phyloP scores from a whole-genome alignment of 352 stramenopile genomes.

The Globisporangium irregulare region DNA sequence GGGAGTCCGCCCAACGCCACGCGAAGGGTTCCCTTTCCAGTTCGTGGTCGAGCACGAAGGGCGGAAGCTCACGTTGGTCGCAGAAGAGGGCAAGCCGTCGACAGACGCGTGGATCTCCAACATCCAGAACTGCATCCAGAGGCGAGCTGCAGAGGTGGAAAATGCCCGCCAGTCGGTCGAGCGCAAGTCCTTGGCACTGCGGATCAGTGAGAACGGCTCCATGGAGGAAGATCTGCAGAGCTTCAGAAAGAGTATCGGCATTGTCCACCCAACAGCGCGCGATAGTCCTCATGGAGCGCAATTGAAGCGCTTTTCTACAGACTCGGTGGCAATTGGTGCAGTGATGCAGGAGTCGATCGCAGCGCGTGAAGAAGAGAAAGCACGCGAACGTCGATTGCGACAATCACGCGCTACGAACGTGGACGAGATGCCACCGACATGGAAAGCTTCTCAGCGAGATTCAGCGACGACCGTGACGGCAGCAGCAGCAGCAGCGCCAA shows the following conservation, averaged over 20 bases:
- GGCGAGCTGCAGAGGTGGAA: constrained; percentile 25
- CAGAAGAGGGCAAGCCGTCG: constrained; percentile 44
- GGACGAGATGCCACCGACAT: constrained; percentile 23
- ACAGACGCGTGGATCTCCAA: constrained; percentile 68
- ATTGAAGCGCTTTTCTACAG: constrained; percentile 70
- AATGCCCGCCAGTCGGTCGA: constrained; percentile 36
- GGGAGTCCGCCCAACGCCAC: constrained; percentile 40
- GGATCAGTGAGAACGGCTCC: constrained; percentile 36
- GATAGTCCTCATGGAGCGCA: constrained; percentile 20
- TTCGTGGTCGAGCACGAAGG: constrained; percentile 70
- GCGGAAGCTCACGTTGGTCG: constrained; percentile 71
- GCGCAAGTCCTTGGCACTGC: constrained; percentile 34
- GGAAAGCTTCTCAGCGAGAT: constrained; percentile 19
- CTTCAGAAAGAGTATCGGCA: constrained; percentile 31
- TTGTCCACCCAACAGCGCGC: constrained; percentile 9
- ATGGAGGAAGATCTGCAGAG: constrained; percentile 37
- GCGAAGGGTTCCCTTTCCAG: constrained; percentile 50
- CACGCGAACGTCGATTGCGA: constrained; percentile 31
- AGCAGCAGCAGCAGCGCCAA: not conserved
- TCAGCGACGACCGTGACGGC: not conserved
- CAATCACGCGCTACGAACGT: constrained; percentile 44
- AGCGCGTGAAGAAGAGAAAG: constrained; percentile 40
- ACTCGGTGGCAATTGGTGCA: constrained; percentile 58
- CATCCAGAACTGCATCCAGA: constrained; percentile 50
- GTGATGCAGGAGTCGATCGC: constrained; percentile 50